Evolutionary conservation across 106 monocot species (phyloP), one percentile per base, ranked within the genome.

Genomic region (Dendrobium chrysotoxum): DNA sequence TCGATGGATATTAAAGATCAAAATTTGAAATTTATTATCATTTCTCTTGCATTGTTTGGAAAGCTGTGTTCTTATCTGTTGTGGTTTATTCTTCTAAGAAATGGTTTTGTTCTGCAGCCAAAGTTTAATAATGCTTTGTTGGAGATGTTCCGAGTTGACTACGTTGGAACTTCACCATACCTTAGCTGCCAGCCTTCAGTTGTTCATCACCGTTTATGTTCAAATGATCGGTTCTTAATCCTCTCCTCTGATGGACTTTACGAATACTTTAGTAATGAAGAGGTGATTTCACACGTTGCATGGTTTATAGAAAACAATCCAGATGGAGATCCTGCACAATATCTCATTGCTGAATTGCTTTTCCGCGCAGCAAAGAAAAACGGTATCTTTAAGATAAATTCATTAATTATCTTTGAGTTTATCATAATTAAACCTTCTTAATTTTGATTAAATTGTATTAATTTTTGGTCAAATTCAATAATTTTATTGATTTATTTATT

Each of bases 261-360:
- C 79, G 92, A 99, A 78, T 99, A 99, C 78, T 99, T 99, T 79
- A 91, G 89, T 87, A 99, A 99, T 74, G 98, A 99, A 70, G 98
- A 99, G 77, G 98, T 95, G 8, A 87, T 99, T 77, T 89, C 91
- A 12, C 95, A 93, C 81, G 95, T 99, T 54, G 86, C 89, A 23
- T 95, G 93, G 93, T 99, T 99, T 71, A 95, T 95, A 79, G 95
- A 95, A 40, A 95, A 93, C 74, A 84, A 84, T 4, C 98, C 95
- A 10, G 95, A 93, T 77, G 95, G 98, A 20, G 98, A 99, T 58
- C 98, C 98, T 53, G 98, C 98, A 8, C 98, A 99, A 64, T 93
- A 99, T 76, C 98, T 99, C 35, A 90, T 99, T 28, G 74, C 95
- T 0, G 98, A 99, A 82, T 86, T 95, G 7, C 91, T 99, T 31